Conservation (phyloP, 2,329 filamentous ascomycete genomes). For the Neonectria punicea region DNA sequence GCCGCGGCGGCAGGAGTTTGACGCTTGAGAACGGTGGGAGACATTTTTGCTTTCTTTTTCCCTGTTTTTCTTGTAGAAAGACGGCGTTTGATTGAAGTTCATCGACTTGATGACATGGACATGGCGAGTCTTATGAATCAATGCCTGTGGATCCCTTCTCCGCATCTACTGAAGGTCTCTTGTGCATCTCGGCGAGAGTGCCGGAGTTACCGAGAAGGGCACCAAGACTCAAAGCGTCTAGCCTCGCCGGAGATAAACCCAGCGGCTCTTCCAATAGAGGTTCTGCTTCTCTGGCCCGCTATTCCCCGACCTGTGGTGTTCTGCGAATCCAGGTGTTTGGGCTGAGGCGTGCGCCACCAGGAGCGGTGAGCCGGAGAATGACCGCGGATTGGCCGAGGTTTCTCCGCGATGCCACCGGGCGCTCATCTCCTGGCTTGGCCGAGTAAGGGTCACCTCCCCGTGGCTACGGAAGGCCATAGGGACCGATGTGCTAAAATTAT, state of each 20-base stretch:
- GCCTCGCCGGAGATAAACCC: slow-evolving; percentile 1
- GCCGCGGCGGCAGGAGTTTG: slow-evolving; percentile 24
- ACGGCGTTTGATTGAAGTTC: not conserved
- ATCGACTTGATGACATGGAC: not conserved
- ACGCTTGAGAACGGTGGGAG: slow-evolving; percentile 31
- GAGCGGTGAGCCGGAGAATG: too few relatives aligned
- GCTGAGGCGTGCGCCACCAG: too few relatives aligned
- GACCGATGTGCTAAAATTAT: too few relatives aligned
- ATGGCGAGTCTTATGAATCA: not conserved
- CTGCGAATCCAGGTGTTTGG: too few relatives aligned
- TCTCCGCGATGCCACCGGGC: too few relatives aligned
- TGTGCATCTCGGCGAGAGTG: slow-evolving; percentile 3
- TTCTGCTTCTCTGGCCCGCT: not conserved
- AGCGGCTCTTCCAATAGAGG: not conserved
- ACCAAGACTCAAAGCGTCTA: slow-evolving; percentile 12
- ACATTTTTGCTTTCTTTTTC: slow-evolving; percentile 18
- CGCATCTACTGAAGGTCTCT: not conserved
- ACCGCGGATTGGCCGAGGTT: too few relatives aligned
- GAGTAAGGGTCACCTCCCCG: too few relatives aligned
- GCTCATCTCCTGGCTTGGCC: too few relatives aligned
- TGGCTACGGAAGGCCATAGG: too few relatives aligned
- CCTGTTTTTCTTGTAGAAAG: not conserved
- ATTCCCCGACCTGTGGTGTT: too few relatives aligned
- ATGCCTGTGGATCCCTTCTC: not conserved
- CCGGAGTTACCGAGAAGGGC: not conserved